Percentiles rank a stretch among this genome's conserved stretches.
Evolutionary conservation across 73 alveolate species (phyloP).

Genomic region (Paramecium octaurelia): DNA sequence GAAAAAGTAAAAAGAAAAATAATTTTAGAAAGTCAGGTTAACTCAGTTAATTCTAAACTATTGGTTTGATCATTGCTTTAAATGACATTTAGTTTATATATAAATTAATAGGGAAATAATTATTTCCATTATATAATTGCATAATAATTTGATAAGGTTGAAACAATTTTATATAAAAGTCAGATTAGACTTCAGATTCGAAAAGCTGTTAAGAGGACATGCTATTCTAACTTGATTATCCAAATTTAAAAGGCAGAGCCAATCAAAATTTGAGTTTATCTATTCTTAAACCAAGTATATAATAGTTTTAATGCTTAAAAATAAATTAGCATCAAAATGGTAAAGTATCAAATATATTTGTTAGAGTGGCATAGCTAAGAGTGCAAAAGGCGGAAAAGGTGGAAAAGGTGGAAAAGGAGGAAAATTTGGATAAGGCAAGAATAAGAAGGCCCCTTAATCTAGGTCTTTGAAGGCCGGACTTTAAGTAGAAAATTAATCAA

Average conservation of each 20-base stretch:
- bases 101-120: not conserved
- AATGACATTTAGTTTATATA: not conserved
- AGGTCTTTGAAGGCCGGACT: conserved; percentile 97
- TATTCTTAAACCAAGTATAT: not conserved
- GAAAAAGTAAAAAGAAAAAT: not conserved
- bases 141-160: not conserved
- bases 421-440: conserved; percentile 78
- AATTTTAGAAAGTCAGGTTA: not conserved
- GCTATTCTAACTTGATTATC: not conserved
- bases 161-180: not conserved
- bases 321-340: conserved; percentile 36
- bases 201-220: not conserved
- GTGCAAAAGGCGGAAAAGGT: conserved; percentile 86
- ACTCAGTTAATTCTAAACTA: not conserved
- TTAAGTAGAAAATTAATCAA: conserved; percentile 65
- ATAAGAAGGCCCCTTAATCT: conserved; percentile 95
- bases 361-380: conserved; percentile 44
- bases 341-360: not conserved
- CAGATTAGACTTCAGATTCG: not conserved
- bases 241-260: not conserved
- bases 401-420: conserved; percentile 94
- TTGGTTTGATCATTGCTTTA: not conserved
- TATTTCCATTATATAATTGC: not conserved
- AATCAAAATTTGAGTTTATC: conserved; percentile 33
- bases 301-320: not conserved